phyloP scores from a whole-genome alignment of 257 asterid genomes.

The Nicotiana otophora region DNA sequence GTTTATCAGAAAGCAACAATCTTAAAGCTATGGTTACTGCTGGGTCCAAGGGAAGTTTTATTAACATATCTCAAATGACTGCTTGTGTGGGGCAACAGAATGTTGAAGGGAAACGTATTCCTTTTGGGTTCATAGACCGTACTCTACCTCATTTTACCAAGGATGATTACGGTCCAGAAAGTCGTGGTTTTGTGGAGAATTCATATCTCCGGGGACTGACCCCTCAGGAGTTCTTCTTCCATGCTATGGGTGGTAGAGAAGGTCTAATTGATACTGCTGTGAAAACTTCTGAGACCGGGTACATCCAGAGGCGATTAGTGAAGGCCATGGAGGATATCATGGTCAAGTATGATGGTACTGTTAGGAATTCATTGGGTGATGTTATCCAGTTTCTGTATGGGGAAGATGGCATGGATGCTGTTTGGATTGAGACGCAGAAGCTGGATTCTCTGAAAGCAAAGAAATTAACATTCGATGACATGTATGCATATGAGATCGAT shows the following conservation, averaged over 20 bases:
- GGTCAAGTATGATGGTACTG: constrained; percentile 99
- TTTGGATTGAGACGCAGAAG: constrained; percentile 95
- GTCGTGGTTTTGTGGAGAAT: constrained; percentile 99
- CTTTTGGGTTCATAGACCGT: constrained; percentile 86
- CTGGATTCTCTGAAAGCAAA: constrained; percentile 88
- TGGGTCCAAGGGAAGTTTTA: constrained; percentile 99
- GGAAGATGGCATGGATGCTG: constrained; percentile 99
- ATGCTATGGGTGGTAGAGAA: constrained; percentile 99
- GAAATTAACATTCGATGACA: constrained; percentile 52
- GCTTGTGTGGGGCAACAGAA: constrained; percentile 99
- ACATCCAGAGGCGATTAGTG: constrained; percentile 93
- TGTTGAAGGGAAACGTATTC: constrained; percentile 99
- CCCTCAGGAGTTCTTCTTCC: constrained; percentile 98
- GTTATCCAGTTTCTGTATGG: constrained; percentile 98
- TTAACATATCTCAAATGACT: constrained; percentile 98
- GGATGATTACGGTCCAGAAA: constrained; percentile 95
- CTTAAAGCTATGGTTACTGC: constrained; percentile 99
- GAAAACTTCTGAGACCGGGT: constrained; percentile 98
- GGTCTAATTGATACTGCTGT: constrained; percentile 99
- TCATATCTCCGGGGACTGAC: constrained; percentile 94
- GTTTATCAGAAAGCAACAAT: constrained; percentile 93
- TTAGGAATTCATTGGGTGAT: constrained; percentile 94
- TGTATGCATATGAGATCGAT: constrained; percentile 86
- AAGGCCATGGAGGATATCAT: constrained; percentile 99
- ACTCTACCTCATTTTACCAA: constrained; percentile 93